These are phyloP conservation scores for Amauroascus verrucosus DNA, from an alignment of 2,329 filamentous ascomycete genomes.

Conservation along the genomic window DNA sequence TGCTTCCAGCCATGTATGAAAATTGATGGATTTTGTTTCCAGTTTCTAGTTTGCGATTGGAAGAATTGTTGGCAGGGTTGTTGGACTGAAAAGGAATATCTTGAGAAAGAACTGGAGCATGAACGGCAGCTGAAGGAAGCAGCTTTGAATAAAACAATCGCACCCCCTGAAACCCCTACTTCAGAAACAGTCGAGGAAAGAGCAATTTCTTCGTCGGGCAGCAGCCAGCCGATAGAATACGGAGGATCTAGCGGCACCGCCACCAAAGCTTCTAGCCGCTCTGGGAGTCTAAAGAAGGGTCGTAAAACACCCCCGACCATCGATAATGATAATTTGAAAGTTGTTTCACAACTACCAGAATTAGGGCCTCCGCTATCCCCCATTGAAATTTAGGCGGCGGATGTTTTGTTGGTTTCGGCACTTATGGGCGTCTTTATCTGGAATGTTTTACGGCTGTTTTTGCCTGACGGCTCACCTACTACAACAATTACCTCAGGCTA, in stretches of 20 bases:
- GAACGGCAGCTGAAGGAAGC: conserved; percentile 26
- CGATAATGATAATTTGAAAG: conserved; percentile 25
- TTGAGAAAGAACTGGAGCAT: conserved; percentile 46
- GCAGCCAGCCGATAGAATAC: conserved; percentile 39
- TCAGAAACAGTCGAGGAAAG: conserved; percentile 40
- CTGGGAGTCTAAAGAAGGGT: conserved; percentile 24
- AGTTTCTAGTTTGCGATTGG: conserved; percentile 91
- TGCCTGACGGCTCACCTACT: neutral
- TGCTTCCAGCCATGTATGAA: conserved; percentile 97
- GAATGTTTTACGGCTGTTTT: neutral
- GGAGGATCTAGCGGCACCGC: conserved; percentile 10
- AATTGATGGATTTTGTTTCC: conserved; percentile 90
- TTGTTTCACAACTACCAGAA: conserved; percentile 38
- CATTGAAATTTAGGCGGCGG: conserved; percentile 31
- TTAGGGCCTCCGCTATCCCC: conserved; percentile 40
- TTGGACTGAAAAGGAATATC: conserved; percentile 73
- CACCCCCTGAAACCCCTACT: neutral
- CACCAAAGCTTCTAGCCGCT: conserved; percentile 20
- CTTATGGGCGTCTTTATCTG: neutral
- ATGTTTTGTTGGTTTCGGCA: neutral
- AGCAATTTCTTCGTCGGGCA: conserved; percentile 55
- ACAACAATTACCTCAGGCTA: neutral
- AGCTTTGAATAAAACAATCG: conserved; percentile 16
- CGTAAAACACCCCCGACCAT: conserved; percentile 20
- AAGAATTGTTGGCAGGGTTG: conserved; percentile 95